A percentile compares a stretch with the other conserved stretches of the same genome.
Evolutionary conservation across 805 yeast species (phyloP).

Genomic region (Kregervanrija pseudodelftensis): DNA sequence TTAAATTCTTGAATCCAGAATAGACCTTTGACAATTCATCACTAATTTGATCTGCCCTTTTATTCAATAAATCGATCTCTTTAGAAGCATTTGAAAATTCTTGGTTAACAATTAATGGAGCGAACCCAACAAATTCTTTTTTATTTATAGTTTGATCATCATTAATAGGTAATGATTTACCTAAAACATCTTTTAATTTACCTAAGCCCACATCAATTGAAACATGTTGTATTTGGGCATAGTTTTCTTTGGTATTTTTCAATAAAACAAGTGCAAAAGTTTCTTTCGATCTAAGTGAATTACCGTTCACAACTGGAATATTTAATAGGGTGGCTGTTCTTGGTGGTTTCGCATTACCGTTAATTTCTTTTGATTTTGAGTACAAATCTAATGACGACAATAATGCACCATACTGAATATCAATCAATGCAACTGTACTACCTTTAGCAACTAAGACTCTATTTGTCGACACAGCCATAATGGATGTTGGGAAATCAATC

Average conservation of each 20-base stretch:
- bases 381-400: slow-evolving; percentile 24
- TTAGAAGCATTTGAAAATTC: slow-evolving; percentile 15
- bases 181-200: slow-evolving; percentile 60
- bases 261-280: slow-evolving; percentile 37
- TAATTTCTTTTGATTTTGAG: slow-evolving; percentile 21
- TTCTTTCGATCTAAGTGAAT: slow-evolving; percentile 31
- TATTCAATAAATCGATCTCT: slow-evolving; percentile 20
- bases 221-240: slow-evolving; percentile 36
- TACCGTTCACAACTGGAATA: slow-evolving; percentile 35
- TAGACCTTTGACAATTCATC: slow-evolving; percentile 24
- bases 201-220: slow-evolving; percentile 60
- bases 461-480: slow-evolving; percentile 36
- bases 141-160: slow-evolving; percentile 1
- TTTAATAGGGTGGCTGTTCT: slow-evolving; percentile 25
- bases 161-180: slow-evolving; percentile 41
- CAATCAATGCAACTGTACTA: slow-evolving; percentile 36
- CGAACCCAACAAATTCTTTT: slow-evolving; percentile 20
- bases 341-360: slow-evolving; percentile 14
- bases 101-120: slow-evolving; percentile 15
- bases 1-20: slow-evolving; percentile 19
- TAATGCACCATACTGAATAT: slow-evolving; percentile 36
- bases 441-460: slow-evolving; percentile 38
- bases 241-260: slow-evolving; percentile 35
- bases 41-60: slow-evolving; percentile 13
- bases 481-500: slow-evolving; percentile 24